Evolutionary conservation across 164 flowering plant genomes (phyloP).

Genomic region (Malania oleifera): DNA sequence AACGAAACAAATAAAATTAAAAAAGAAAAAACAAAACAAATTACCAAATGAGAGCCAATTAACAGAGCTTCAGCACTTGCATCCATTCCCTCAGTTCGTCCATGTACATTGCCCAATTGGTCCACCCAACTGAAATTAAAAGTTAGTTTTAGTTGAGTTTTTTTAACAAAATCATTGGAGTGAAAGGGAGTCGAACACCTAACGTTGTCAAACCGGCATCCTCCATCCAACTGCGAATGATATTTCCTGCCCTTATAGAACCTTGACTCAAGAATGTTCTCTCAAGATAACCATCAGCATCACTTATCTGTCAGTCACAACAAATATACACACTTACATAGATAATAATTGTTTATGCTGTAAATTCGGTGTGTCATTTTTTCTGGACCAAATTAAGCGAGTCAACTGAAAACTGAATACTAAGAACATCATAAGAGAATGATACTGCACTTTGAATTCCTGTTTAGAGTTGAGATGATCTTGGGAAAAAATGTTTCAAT

Average conservation of each 20-base stretch:
- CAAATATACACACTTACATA: slow-evolving; percentile 1
- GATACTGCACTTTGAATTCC: too few relatives aligned
- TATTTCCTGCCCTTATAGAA: slow-evolving; percentile 58
- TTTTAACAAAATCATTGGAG: slow-evolving; percentile 4
- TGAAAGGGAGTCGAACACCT: slow-evolving; percentile 18
- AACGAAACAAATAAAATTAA: neutral
- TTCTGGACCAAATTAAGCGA: neutral
- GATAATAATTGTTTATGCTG: neutral
- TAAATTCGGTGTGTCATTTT: too few relatives aligned
- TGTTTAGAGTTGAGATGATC: too few relatives aligned
- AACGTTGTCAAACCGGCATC: slow-evolving; percentile 95
- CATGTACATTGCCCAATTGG: slow-evolving; percentile 91
- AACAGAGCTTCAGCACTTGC: slow-evolving; percentile 63
- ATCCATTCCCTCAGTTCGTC: slow-evolving; percentile 73
- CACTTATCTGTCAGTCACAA: slow-evolving; percentile 64
- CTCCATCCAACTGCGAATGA: slow-evolving; percentile 81
- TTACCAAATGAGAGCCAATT: slow-evolving; percentile 95
- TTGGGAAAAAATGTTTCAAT: too few relatives aligned
- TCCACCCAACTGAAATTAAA: slow-evolving; percentile 80
- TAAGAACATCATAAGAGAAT: too few relatives aligned
- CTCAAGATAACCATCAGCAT: slow-evolving; percentile 74
- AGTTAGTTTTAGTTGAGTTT: slow-evolving; percentile 9
- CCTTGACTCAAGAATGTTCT: slow-evolving; percentile 95
- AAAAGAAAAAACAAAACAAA: slow-evolving; percentile 6
- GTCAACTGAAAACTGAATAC: neutral